Evolutionary conservation across 2,329 filamentous ascomycete genomes (phyloP), one percentile per base, ranked within the genome.

Genomic region (Colletotrichum camelliae): DNA sequence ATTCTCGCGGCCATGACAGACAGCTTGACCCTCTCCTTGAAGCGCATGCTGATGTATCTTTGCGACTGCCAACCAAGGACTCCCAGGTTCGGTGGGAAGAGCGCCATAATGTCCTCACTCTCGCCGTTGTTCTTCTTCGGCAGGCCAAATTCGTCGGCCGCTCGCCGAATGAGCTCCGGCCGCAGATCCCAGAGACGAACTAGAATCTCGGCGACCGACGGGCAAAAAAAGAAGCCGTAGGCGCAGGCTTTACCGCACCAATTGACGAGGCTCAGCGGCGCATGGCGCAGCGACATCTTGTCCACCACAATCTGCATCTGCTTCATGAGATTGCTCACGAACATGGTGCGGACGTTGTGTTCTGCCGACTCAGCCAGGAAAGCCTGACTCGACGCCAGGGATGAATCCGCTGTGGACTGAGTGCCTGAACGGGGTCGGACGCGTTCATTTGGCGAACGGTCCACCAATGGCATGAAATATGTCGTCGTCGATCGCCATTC

Each of bases 201-300:
- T 65, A 98, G 88, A 67, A 98, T 91, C 81, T 98, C 95, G 9
- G 95, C 94, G 70, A 98, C 91, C 6, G 95, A 95, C 0, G 95
- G 95, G 33, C 95, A 96, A 81, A 98, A 98, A 85, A 96, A 97
- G 84, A 98, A 98, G 35, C 95, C 96, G 83, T 97, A 98, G 3
- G 96, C 96, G 81, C 94, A 96, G 5, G 95, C 95, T 84, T 97
- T 97, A 75, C 95, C 96, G 70, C 95, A 95, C 82, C 98, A 98
- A 35, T 94, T 94, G 74, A 98, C 94, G 74, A 96, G 84, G 79
- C 92, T 94, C 24, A 88, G 80, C 1, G 91, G 90, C 5, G 87
- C 88, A 74, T 95, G 94, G 65, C 95, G 91, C 80, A 95, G 87
- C 18, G 95, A 96, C 92, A 98, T 94, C 82, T 95, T 96, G 70